Conservation (phyloP, 768 basidiomycete genomes). For the Kwoniella sp. region DNA sequence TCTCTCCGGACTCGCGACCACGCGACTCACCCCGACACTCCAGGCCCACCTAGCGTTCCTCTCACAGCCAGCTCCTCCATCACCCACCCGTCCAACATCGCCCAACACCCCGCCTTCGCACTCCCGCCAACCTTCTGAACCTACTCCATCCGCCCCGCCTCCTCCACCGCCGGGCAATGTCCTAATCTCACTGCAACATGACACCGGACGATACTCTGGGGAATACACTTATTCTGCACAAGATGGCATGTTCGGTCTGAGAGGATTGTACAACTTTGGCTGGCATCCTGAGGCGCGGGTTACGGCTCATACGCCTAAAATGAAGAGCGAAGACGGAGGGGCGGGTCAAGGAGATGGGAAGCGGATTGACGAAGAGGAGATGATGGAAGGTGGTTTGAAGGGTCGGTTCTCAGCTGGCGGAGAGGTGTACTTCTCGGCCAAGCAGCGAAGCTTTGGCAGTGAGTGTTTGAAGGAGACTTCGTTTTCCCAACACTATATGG, state of each 20-base stretch:
- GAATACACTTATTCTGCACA: conserved; percentile 95
- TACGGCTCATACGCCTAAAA: conserved; percentile 44
- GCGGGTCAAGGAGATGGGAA: conserved; percentile 65
- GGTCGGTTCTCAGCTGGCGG: conserved; percentile 90
- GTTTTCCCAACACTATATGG: not conserved
- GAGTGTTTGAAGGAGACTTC: conserved; percentile 45
- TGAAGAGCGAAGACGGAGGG: conserved; percentile 26
- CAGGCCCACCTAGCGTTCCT: conserved; percentile 74
- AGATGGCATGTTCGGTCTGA: conserved; percentile 88
- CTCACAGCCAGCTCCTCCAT: conserved; percentile 59
- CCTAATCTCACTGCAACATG: conserved; percentile 86
- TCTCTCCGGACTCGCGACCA: conserved; percentile 86
- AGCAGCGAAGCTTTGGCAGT: conserved; percentile 91
- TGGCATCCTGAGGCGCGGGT: conserved; percentile 58
- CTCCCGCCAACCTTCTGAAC: conserved; percentile 40
- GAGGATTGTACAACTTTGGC: conserved; percentile 90
- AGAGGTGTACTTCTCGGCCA: conserved; percentile 89
- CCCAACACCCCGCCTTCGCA: conserved; percentile 55
- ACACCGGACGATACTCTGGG: conserved; percentile 86
- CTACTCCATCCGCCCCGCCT: conserved; percentile 58
- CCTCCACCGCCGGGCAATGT: conserved; percentile 58
- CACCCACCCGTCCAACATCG: conserved; percentile 31
- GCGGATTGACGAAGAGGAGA: conserved; percentile 93
- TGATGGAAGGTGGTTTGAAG: conserved; percentile 84
- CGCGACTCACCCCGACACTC: conserved; percentile 72